Conservation (phyloP, 306 rosid genomes). For the Erythrophleum fordii region DNA sequence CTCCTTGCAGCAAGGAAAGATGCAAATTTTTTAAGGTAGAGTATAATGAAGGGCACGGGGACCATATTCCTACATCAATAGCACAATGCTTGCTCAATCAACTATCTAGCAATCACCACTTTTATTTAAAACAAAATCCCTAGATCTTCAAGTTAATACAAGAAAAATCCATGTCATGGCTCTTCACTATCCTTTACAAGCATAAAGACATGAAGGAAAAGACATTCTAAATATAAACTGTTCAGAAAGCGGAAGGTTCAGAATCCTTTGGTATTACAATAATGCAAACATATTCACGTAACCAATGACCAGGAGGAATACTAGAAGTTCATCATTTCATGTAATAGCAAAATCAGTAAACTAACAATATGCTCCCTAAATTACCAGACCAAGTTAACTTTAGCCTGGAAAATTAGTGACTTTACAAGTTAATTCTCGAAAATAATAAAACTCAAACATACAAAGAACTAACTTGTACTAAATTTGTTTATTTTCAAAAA, state of each 20-base stretch:
- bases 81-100: slow-evolving; percentile 28
- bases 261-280: neutral
- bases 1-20: slow-evolving; percentile 77
- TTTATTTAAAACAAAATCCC: slow-evolving; percentile 2
- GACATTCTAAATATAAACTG: slow-evolving; percentile 3
- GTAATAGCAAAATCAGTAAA: neutral
- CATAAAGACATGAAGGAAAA: neutral
- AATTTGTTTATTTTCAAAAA: neutral
- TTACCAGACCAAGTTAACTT: neutral
- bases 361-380: neutral
- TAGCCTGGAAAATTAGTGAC: neutral
- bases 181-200: neutral
- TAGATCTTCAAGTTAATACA: neutral
- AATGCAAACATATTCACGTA: slow-evolving; percentile 36
- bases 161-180: neutral
- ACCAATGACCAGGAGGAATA: neutral
- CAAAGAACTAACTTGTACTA: neutral
- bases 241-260: neutral
- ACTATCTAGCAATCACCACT: slow-evolving; percentile 17
- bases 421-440: neutral
- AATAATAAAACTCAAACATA: neutral
- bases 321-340: neutral
- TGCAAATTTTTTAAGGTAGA: slow-evolving; percentile 75
- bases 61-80: slow-evolving; percentile 82
- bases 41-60: slow-evolving; percentile 88